These are phyloP conservation scores for Pseudogymnoascus destructans DNA, from an alignment of 2,329 filamentous ascomycete genomes.

Conservation along the genomic window DNA sequence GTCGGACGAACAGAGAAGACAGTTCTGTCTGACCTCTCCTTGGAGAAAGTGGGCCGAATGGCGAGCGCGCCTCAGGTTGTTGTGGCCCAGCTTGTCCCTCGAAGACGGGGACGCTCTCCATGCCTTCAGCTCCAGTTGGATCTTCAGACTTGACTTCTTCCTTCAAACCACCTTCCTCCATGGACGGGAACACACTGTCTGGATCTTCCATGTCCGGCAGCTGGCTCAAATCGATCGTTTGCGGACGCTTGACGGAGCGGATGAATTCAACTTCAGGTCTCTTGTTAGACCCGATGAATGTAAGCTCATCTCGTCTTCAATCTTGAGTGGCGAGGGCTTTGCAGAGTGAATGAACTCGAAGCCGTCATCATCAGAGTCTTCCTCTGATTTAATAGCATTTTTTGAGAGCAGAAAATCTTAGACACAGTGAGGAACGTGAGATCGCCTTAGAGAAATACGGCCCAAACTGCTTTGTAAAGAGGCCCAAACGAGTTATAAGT, in stretches of 20 bases:
- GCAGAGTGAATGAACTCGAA: neutral
- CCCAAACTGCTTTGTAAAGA: too few species aligned
- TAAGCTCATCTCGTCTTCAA: neutral
- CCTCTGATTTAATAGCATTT: neutral
- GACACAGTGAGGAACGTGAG: too few species aligned
- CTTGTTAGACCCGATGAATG: neutral
- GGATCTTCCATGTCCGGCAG: neutral
- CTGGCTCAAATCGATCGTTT: neutral
- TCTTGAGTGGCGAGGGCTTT: neutral
- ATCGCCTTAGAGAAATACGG: too few species aligned
- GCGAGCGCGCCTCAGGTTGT: fast-evolving
- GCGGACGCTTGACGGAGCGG: neutral
- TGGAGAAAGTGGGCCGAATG: neutral
- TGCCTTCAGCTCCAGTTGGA: neutral
- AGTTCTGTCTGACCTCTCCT: neutral
- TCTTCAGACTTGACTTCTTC: neutral
- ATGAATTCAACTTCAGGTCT: neutral
- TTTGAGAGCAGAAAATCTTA: too few species aligned
- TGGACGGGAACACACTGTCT: neutral
- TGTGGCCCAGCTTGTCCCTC: neutral
- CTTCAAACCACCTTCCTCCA: neutral
- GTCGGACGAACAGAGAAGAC: neutral
- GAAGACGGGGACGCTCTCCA: neutral
- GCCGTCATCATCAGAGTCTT: neutral
- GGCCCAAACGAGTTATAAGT: too few species aligned